phyloP scores from a whole-genome alignment of 192 early-diverging fungal genomes.

The Phycomyces nitens region DNA sequence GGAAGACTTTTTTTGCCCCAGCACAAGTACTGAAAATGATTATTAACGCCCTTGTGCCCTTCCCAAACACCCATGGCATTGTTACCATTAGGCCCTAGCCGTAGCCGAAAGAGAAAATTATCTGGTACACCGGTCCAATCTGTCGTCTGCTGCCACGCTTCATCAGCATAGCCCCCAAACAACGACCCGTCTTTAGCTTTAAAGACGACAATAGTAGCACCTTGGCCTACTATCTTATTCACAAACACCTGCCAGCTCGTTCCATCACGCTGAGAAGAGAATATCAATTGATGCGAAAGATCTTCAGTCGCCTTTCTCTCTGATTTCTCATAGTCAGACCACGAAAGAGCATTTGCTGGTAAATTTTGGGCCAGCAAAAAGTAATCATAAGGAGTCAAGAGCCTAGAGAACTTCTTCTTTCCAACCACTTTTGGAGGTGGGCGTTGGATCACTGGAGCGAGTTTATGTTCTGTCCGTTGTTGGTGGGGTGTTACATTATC shows the following conservation, averaged over 20 bases:
- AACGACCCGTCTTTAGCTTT: slow-evolving; percentile 51
- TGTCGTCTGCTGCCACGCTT: slow-evolving; percentile 51
- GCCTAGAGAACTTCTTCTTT: slow-evolving; percentile 19
- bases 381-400: slow-evolving; percentile 37
- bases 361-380: slow-evolving; percentile 33
- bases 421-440: not conserved
- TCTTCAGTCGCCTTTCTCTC: not conserved
- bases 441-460: not conserved
- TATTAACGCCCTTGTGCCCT: slow-evolving; percentile 50
- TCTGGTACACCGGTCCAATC: slow-evolving; percentile 58
- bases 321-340: slow-evolving; percentile 8
- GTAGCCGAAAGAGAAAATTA: slow-evolving; percentile 57
- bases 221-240: slow-evolving; percentile 35
- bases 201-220: slow-evolving; percentile 47
- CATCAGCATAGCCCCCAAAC: slow-evolving; percentile 69
- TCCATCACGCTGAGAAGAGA: slow-evolving; percentile 45
- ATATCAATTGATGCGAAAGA: slow-evolving; percentile 33
- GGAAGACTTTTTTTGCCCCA: slow-evolving; percentile 69
- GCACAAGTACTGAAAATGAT: slow-evolving; percentile 73
- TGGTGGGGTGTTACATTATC: not conserved
- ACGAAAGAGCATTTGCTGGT: slow-evolving; percentile 19
- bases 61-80: slow-evolving; percentile 10
- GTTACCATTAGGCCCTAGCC: slow-evolving; percentile 19
- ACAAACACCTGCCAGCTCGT: slow-evolving; percentile 49
- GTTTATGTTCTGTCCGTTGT: not conserved